phyloP scores from a whole-genome alignment of 768 basidiomycete species.

The Russula earlei region DNA sequence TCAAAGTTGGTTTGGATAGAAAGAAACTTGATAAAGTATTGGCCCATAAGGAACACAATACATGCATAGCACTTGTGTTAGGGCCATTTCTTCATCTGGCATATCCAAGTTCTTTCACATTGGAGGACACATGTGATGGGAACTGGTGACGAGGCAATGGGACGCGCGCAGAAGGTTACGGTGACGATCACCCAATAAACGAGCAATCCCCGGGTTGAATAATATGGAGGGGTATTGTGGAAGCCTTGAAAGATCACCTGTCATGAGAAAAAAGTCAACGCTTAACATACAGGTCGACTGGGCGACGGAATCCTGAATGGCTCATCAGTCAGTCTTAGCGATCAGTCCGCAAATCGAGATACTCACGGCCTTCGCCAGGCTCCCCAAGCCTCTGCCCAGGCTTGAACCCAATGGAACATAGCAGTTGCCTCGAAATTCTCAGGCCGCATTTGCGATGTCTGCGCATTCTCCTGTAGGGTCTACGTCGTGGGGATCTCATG shows the following conservation, averaged over 20 bases:
- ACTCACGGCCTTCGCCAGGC: constrained; percentile 57
- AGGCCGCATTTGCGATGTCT: constrained; percentile 48
- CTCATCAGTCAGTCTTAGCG: background rate
- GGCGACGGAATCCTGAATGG: constrained; percentile 18
- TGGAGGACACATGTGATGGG: too few species aligned
- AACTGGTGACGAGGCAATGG: too few species aligned
- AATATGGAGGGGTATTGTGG: background rate
- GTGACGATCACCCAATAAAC: background rate
- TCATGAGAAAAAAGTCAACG: background rate
- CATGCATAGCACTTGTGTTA: too few species aligned
- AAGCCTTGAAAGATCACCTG: background rate
- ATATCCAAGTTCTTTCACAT: too few species aligned
- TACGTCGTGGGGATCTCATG: constrained; percentile 18
- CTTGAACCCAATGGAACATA: constrained; percentile 56
- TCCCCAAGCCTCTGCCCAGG: constrained; percentile 39
- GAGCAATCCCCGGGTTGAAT: background rate
- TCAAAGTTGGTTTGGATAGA: too few species aligned
- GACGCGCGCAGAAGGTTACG: too few species aligned
- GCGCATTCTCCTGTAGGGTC: constrained; percentile 53
- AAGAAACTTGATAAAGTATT: too few species aligned
- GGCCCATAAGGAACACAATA: too few species aligned
- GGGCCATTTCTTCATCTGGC: too few species aligned
- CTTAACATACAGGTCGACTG: constrained; percentile 19
- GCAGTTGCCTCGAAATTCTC: constrained; percentile 47
- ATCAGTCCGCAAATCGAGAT: background rate